Conservation (phyloP, 495 filamentous ascomycete species). For the Acidiella bohemica region DNA sequence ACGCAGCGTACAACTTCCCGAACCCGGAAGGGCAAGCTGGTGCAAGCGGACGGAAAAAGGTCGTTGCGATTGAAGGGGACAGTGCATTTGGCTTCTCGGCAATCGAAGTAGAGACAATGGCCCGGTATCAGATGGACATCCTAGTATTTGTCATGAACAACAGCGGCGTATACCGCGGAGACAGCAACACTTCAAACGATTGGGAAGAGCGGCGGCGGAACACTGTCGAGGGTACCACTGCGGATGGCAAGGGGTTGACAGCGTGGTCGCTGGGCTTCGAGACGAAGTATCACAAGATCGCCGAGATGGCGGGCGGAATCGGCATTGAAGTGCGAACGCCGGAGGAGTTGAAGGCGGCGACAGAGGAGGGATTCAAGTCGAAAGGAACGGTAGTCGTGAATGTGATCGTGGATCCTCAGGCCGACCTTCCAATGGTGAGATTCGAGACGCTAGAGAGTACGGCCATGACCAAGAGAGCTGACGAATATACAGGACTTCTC, state of each 20-base stretch:
- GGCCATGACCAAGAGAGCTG: too few species aligned
- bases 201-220: slow-evolving; percentile 34
- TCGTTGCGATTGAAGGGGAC: slow-evolving; percentile 50
- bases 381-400: slow-evolving; percentile 42
- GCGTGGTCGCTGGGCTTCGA: slow-evolving; percentile 46
- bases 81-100: slow-evolving; percentile 50
- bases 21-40: slow-evolving; percentile 20
- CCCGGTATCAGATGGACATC: slow-evolving; percentile 46
- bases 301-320: slow-evolving; percentile 42
- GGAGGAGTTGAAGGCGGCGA: slow-evolving; percentile 40
- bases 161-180: slow-evolving; percentile 50
- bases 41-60: slow-evolving; percentile 35
- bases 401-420: slow-evolving; percentile 39
- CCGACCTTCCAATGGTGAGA: slow-evolving; percentile 17
- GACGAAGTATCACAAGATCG: slow-evolving; percentile 45
- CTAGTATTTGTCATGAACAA: slow-evolving; percentile 54
- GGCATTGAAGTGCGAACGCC: slow-evolving; percentile 42
- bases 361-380: slow-evolving; percentile 40
- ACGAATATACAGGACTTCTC: slow-evolving; percentile 14
- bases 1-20: slow-evolving; percentile 44
- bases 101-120: slow-evolving; percentile 54
- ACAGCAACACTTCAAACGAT: slow-evolving; percentile 29
- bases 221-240: slow-evolving; percentile 28
- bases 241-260: slow-evolving; percentile 30
- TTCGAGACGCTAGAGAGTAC: neutral